Evolutionary conservation across 257 asterid genomes (phyloP).

Genomic region (Ilex aquifolium): DNA sequence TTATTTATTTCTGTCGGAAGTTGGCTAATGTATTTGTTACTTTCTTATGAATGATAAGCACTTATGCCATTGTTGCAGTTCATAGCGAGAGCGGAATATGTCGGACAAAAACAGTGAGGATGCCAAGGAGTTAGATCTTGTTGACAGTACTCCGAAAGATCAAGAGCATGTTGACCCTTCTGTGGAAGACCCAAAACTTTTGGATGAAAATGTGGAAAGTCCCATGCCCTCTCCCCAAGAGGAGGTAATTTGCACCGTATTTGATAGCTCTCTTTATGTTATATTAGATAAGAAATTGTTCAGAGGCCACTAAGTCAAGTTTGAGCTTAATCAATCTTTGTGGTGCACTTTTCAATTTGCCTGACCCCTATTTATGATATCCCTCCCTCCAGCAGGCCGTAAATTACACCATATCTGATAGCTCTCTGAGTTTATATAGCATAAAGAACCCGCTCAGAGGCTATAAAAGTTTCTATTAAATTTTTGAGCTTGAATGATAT

Average conservation of each 20-base stretch:
- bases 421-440: too few relatives aligned
- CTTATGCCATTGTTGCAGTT: background rate
- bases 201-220: slow-evolving; percentile 14
- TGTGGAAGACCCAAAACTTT: slow-evolving; percentile 17
- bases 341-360: background rate
- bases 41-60: background rate
- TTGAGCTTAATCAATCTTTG: background rate
- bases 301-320: background rate
- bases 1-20: too few relatives aligned
- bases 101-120: slow-evolving; percentile 25
- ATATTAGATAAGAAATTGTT: background rate
- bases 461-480: too few relatives aligned
- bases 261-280: background rate
- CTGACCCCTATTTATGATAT: too few relatives aligned
- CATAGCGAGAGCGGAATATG: slow-evolving; percentile 10
- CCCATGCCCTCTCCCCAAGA: slow-evolving; percentile 24
- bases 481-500: background rate
- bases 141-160: slow-evolving; percentile 18
- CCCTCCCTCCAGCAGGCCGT: too few relatives aligned
- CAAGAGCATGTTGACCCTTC: slow-evolving; percentile 24
- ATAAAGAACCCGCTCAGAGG: too few relatives aligned
- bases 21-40: too few relatives aligned
- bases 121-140: slow-evolving; percentile 13
- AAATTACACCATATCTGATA: too few relatives aligned
- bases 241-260: slow-evolving; percentile 24